Percentiles rank a stretch among this genome's conserved stretches.
phyloP scores from a whole-genome alignment of 306 rosid species.

The Cotoneaster glaucophyllus region DNA sequence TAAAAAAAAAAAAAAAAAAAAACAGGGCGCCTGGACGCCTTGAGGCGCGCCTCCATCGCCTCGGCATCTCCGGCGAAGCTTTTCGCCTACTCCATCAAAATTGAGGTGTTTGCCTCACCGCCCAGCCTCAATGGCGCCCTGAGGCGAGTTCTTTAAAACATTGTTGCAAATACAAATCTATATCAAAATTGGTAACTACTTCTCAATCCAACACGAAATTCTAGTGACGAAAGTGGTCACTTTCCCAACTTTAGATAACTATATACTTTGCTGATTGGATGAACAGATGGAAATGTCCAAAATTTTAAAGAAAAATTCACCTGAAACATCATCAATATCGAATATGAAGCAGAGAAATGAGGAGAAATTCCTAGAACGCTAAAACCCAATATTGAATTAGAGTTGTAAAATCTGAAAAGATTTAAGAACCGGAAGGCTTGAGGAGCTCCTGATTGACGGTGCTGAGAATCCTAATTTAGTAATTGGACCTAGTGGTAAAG shows the following conservation, averaged over 20 bases:
- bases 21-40: no score
- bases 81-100: no score
- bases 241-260: background rate
- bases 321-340: background rate
- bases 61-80: no score
- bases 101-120: no score
- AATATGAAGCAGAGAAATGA: background rate
- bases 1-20: no score
- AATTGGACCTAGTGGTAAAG: constrained; percentile 92
- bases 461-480: constrained; percentile 83
- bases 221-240: background rate
- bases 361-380: background rate
- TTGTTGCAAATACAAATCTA: constrained; percentile 19
- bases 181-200: background rate
- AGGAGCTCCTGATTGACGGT: constrained; percentile 87
- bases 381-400: background rate
- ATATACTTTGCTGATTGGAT: background rate
- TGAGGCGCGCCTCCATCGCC: no score
- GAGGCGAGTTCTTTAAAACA: no score
- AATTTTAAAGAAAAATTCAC: background rate
- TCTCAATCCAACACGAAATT: background rate
- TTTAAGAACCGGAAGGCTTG: constrained; percentile 57
- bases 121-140: no score
- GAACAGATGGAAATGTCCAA: background rate
- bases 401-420: background rate